Percentiles rank a stretch among this genome's conserved stretches.
These are phyloP conservation scores for Malbranchea zuffiana DNA, from an alignment of 2,329 filamentous ascomycete species.

Conservation along the genomic window DNA sequence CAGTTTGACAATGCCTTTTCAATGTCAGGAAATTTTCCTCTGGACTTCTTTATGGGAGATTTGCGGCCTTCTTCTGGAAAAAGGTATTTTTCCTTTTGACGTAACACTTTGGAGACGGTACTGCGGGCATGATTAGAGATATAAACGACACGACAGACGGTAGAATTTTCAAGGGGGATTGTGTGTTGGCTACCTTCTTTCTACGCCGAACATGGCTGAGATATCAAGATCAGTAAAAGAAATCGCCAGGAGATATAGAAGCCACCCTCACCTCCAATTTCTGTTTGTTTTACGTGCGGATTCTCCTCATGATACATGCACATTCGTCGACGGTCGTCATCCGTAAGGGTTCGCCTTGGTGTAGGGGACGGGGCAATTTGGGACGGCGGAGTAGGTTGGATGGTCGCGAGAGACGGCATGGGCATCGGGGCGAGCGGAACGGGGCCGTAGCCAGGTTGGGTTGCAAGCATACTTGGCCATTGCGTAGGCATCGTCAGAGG, in stretches of 20 bases:
- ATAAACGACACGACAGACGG: constrained; percentile 11
- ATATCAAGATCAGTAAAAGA: constrained; percentile 8
- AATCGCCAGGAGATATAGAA: background rate
- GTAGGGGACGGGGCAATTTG: constrained; percentile 37
- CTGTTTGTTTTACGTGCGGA: constrained; percentile 83
- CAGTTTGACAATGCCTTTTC: constrained; percentile 83
- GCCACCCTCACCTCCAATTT: constrained; percentile 65
- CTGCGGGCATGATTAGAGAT: constrained; percentile 39
- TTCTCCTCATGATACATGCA: constrained; percentile 88
- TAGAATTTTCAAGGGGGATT: constrained; percentile 10
- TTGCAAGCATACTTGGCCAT: constrained; percentile 76
- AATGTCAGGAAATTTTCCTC: constrained; percentile 81
- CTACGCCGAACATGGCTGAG: constrained; percentile 78
- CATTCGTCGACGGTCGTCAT: constrained; percentile 83
- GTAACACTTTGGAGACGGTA: constrained; percentile 95
- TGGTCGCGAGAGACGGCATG: constrained; percentile 41
- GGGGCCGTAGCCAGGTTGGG: constrained; percentile 53
- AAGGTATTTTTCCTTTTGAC: constrained; percentile 89
- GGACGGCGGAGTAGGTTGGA: constrained; percentile 41
- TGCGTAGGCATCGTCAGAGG: constrained; percentile 62
- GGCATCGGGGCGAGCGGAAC: constrained; percentile 47
- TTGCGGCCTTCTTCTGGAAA: constrained; percentile 66
- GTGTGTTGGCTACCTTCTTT: constrained; percentile 64
- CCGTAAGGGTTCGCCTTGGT: constrained; percentile 77
- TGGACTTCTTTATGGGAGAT: constrained; percentile 70